These are phyloP conservation scores for Melocanna baccifera DNA, from an alignment of 176 grass and related monocot species.

Conservation along the genomic window DNA sequence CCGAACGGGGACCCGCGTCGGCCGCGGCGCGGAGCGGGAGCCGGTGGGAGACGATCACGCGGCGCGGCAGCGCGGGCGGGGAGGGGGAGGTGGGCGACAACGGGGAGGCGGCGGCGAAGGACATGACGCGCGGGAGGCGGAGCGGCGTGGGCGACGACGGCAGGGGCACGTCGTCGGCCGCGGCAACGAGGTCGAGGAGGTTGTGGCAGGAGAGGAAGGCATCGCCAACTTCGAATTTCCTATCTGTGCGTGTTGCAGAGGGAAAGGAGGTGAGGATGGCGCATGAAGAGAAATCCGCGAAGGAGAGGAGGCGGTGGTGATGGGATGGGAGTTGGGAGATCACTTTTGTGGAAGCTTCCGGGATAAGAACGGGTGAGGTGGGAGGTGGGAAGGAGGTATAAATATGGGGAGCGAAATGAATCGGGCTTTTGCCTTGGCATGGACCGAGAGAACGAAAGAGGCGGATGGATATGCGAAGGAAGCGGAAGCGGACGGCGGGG, in stretches of 20 bases:
- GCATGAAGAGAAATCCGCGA: constrained; percentile 32
- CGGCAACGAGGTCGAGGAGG: constrained; percentile 72
- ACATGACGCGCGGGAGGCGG: constrained; percentile 74
- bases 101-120: constrained; percentile 24
- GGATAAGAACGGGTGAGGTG: constrained; percentile 34
- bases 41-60: constrained; percentile 76
- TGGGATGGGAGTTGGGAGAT: background rate
- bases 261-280: background rate
- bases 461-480: background rate
- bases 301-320: background rate
- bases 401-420: background rate
- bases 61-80: constrained; percentile 8
- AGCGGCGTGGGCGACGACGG: constrained; percentile 50
- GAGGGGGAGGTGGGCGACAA: constrained; percentile 22
- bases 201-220: constrained; percentile 87
- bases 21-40: constrained; percentile 52
- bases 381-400: background rate
- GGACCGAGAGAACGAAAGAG: background rate
- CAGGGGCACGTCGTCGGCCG: constrained; percentile 35
- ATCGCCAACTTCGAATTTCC: background rate
- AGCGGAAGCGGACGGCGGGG: constrained; percentile 4
- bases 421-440: background rate
- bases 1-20: constrained; percentile 55
- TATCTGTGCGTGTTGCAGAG: constrained; percentile 32
- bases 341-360: constrained; percentile 29